Percentiles rank a stretch among this genome's conserved stretches.
Evolutionary conservation across 108 stramenopile genomes (phyloP).

Genomic region (Cyclostephanos tholiformis): DNA sequence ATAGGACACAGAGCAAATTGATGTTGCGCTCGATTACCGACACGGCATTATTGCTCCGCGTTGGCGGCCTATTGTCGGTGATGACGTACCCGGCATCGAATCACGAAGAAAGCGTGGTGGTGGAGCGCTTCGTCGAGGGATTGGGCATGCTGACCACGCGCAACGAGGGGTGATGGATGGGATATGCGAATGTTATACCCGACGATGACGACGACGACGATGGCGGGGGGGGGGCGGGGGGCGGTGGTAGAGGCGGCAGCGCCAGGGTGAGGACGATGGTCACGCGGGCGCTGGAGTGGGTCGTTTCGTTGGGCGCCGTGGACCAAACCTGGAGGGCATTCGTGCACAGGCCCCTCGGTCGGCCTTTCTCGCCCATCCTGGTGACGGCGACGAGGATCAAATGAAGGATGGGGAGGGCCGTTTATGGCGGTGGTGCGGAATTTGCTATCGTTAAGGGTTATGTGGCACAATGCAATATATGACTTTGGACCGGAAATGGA

Average conservation of each 20-base stretch:
- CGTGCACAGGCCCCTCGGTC: conserved; percentile 67
- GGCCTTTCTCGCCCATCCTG: conserved; percentile 68
- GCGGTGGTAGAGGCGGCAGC: conserved; percentile 20
- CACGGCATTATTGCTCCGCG: conserved; percentile 59
- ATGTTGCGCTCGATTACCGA: conserved; percentile 73
- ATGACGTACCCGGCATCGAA: conserved; percentile 79
- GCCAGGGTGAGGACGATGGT: conserved; percentile 41
- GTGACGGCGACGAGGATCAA: conserved; percentile 75
- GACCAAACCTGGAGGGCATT: conserved; percentile 70
- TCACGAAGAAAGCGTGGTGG: conserved; percentile 65
- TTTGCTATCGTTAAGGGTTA: too few species aligned
- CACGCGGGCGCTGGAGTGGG: conserved; percentile 37
- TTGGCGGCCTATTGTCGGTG: conserved; percentile 76
- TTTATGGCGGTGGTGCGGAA: too few species aligned
- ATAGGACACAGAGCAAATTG: too few species aligned
- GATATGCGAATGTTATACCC: conserved; percentile 43
- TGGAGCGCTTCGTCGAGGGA: conserved; percentile 67
- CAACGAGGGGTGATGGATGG: conserved; percentile 67
- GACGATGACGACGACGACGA: conserved; percentile 27
- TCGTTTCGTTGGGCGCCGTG: conserved; percentile 48
- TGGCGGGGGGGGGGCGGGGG: background rate
- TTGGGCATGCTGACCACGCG: conserved; percentile 68
- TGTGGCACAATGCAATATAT: too few species aligned
- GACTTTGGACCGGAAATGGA: too few species aligned
- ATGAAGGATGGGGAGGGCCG: too few species aligned